Percentiles rank a stretch among this genome's conserved stretches.
These are phyloP conservation scores for Starmerella riodocensis DNA, from an alignment of 805 yeast species.

Conservation along the genomic window DNA sequence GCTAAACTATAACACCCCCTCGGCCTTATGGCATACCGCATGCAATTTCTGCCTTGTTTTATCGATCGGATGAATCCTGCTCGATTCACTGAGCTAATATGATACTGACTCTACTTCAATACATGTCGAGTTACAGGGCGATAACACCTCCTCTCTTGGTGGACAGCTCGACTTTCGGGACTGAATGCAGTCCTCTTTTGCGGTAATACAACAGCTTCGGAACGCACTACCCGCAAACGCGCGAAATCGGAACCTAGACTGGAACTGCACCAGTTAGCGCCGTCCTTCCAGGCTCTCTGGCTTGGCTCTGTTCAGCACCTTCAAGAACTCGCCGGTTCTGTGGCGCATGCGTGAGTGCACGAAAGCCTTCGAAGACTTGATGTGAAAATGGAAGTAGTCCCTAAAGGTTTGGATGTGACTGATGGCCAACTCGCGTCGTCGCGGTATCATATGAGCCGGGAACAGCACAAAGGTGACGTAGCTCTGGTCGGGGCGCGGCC, in stretches of 20 bases:
- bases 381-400: slow-evolving; percentile 96
- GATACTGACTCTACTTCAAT: too few relatives aligned
- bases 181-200: too few relatives aligned
- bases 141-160: too few relatives aligned
- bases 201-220: too few relatives aligned
- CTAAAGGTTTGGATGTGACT: slow-evolving; percentile 86
- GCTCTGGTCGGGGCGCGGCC: slow-evolving; percentile 13
- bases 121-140: too few relatives aligned
- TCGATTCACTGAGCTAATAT: not conserved
- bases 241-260: not conserved
- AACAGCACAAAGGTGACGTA: slow-evolving; percentile 45
- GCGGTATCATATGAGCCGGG: slow-evolving; percentile 48
- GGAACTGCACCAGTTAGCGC: not conserved
- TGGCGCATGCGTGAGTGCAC: slow-evolving; percentile 97
- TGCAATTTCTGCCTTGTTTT: not conserved
- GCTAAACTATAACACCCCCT: too few relatives aligned
- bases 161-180: too few relatives aligned
- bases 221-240: too few relatives aligned
- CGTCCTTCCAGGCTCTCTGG: slow-evolving; percentile 52
- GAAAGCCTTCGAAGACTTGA: slow-evolving; percentile 95
- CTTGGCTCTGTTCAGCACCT: slow-evolving; percentile 91
- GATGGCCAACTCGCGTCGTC: slow-evolving; percentile 71
- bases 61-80: not conserved
- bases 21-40: too few relatives aligned
- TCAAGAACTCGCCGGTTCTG: slow-evolving; percentile 85